Conservation (phyloP, 2,329 filamentous ascomycete species). For the Beauveria medogensis region DNA sequence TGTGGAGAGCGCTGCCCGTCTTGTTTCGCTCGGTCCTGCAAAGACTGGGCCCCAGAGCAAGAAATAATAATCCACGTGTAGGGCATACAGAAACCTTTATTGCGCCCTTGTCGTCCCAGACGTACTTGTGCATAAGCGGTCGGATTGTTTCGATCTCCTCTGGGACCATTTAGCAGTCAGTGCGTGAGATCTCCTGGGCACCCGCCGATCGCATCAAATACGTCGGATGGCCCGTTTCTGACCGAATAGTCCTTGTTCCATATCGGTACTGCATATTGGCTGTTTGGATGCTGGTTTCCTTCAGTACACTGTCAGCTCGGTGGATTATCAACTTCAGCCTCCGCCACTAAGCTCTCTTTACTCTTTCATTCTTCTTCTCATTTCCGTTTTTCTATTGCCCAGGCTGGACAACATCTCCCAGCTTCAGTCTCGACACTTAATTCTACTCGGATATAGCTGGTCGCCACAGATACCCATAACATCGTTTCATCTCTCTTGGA, state of each 20-base stretch:
- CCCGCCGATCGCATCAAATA: conserved; percentile 12
- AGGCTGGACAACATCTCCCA: neutral
- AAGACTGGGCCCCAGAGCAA: conserved; percentile 8
- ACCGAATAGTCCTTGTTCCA: neutral
- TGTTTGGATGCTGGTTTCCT: neutral
- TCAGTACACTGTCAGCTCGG: neutral
- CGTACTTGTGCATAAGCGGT: conserved; percentile 8
- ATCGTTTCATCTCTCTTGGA: neutral
- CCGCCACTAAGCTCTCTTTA: neutral
- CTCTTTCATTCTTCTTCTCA: neutral
- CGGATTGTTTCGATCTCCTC: conserved; percentile 12
- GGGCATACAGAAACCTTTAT: conserved; percentile 6
- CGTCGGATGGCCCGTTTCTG: conserved; percentile 11
- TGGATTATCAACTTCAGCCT: conserved; percentile 1
- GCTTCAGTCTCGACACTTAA: neutral
- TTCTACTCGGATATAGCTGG: neutral
- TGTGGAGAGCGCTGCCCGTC: conserved; percentile 7
- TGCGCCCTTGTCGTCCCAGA: conserved; percentile 7
- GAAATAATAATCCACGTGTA: conserved; percentile 4
- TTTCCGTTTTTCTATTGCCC: neutral
- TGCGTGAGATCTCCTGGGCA: conserved; percentile 10
- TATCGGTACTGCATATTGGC: neutral
- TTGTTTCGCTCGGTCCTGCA: conserved; percentile 13
- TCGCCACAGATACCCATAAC: neutral
- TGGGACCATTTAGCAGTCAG: conserved; percentile 8